These are phyloP conservation scores for Rhypophila decipiens DNA, from an alignment of 495 filamentous ascomycete genomes.

Conservation along the genomic window DNA sequence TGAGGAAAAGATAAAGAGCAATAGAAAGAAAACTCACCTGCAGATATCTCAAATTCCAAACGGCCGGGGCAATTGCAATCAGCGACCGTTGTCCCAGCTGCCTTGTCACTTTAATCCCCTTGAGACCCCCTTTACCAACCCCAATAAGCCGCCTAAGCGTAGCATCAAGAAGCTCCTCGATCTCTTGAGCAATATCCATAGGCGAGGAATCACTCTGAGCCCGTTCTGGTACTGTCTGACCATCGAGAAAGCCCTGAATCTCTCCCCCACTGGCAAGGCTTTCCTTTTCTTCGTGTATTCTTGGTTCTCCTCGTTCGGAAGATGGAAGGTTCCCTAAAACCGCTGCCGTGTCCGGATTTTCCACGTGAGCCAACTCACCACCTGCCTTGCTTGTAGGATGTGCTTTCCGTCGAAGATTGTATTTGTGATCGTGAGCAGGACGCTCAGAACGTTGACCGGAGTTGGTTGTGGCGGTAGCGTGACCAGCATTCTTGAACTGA, in stretches of 20 bases:
- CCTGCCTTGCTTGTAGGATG: slow-evolving; percentile 5
- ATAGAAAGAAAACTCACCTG: slow-evolving; percentile 18
- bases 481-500: slow-evolving; percentile 1
- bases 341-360: not conserved
- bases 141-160: slow-evolving; percentile 29
- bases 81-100: slow-evolving; percentile 19
- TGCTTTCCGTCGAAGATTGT: slow-evolving; percentile 7
- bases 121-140: slow-evolving; percentile 16
- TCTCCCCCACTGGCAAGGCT: no score
- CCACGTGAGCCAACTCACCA: not conserved
- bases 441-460: no score
- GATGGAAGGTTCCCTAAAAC: not conserved
- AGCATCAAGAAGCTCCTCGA: slow-evolving; percentile 24
- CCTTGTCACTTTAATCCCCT: slow-evolving; percentile 18
- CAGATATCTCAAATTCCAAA: slow-evolving; percentile 39
- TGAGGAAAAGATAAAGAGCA: not conserved
- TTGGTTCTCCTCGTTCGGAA: not conserved
- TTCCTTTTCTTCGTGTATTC: not conserved
- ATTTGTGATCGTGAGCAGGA: not conserved
- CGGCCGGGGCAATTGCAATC: slow-evolving; percentile 37
- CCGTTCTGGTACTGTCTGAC: not conserved
- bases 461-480: no score
- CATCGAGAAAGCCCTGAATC: no score
- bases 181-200: slow-evolving; percentile 13
- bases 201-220: no score